Evolutionary conservation across 257 asterid genomes (phyloP).

Genomic region (Ballota nigra): DNA sequence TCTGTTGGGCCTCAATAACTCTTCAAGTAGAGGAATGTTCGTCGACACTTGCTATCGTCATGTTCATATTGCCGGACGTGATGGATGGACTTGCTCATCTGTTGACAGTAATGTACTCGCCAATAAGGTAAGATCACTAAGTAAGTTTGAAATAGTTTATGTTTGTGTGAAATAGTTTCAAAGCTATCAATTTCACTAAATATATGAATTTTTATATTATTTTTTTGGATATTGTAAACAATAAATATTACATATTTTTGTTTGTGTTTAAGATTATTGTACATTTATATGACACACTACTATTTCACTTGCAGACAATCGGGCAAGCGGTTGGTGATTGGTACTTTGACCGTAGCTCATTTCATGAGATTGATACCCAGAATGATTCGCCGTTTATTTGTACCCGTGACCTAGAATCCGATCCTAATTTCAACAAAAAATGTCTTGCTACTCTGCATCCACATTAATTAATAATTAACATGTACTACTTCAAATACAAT

Average conservation of each 20-base stretch:
- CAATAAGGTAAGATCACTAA: conserved; percentile 14
- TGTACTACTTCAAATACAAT: too few species aligned
- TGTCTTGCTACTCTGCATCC: too few species aligned
- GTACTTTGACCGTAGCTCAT: conserved; percentile 27
- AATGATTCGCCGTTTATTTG: conserved; percentile 15
- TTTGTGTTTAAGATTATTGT: too few species aligned
- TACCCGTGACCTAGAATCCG: neutral
- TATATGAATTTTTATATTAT: too few species aligned
- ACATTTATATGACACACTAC: neutral
- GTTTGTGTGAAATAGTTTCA: too few species aligned
- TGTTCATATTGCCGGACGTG: neutral
- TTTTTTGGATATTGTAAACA: too few species aligned
- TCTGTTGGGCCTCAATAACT: neutral
- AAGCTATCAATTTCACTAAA: too few species aligned
- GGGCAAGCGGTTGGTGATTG: conserved; percentile 24
- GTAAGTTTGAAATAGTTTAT: too few species aligned
- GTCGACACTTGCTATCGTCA: conserved; percentile 26
- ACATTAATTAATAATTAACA: too few species aligned
- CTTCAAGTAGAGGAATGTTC: conserved; percentile 13
- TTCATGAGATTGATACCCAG: conserved; percentile 21
- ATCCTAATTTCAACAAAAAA: too few species aligned
- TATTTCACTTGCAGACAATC: conserved; percentile 24
- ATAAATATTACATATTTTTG: neutral
- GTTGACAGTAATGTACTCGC: neutral
- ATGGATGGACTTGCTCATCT: neutral